Conservation (phyloP, 345 rosid genomes). For the Iberis pinnata region DNA sequence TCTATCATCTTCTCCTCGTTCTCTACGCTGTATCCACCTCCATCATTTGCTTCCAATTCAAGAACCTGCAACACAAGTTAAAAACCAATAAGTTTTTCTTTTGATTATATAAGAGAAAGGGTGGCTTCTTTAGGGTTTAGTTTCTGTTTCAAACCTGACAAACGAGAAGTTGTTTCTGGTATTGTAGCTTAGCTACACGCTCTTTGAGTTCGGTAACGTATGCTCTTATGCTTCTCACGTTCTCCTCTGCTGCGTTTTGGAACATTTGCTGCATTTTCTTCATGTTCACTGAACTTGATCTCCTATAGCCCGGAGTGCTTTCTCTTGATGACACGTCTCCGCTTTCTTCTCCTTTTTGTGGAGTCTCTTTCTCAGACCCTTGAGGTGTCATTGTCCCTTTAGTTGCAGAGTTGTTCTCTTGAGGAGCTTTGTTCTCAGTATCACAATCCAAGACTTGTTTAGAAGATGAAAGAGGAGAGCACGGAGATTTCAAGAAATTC, state of each 20-base stretch:
- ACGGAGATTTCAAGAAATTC: conserved; percentile 75
- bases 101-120: not conserved
- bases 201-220: conserved; percentile 93
- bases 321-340: conserved; percentile 81
- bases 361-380: conserved; percentile 62
- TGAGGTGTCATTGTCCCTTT: conserved; percentile 33
- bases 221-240: conserved; percentile 86
- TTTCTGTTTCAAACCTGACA: conserved; percentile 58
- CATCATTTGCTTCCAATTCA: conserved; percentile 95
- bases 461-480: conserved; percentile 81
- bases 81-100: not conserved
- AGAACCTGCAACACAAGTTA: conserved; percentile 52
- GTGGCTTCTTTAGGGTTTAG: too few species aligned
- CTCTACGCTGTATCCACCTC: conserved; percentile 64
- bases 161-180: conserved; percentile 99
- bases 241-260: conserved; percentile 99
- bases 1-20: conserved; percentile 46
- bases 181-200: conserved; percentile 93
- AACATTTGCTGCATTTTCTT: conserved; percentile 98
- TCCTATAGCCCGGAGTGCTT: conserved; percentile 61
- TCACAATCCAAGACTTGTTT: conserved; percentile 66
- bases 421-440: conserved; percentile 73
- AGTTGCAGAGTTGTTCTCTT: conserved; percentile 41
- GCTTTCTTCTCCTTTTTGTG: conserved; percentile 68
- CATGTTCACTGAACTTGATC: conserved; percentile 91